phyloP scores from a whole-genome alignment of 305 asterid genomes.

The Caryopteris hybrid region DNA sequence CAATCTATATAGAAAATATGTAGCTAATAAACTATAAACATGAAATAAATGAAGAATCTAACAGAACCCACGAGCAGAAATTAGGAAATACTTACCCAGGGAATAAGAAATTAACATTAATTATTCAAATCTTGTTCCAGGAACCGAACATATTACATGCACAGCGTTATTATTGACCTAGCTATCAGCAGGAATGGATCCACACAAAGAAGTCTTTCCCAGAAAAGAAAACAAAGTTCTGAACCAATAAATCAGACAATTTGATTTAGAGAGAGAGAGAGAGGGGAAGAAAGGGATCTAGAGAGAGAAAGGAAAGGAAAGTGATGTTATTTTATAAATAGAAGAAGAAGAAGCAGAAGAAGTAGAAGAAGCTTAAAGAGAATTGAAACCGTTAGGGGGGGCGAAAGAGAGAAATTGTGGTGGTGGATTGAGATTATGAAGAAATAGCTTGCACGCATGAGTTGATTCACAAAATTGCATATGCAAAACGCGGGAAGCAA shows the following conservation, averaged over 20 bases:
- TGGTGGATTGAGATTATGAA: constrained; percentile 14
- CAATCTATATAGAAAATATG: not conserved
- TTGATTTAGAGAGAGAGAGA: not conserved
- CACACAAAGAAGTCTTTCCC: not conserved
- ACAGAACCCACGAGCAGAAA: no score
- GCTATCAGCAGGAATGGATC: not conserved
- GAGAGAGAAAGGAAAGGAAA: not conserved
- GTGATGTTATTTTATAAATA: not conserved
- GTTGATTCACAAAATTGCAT: not conserved
- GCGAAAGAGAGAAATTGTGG: constrained; percentile 13
- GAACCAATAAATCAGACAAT: no score
- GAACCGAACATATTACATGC: not conserved
- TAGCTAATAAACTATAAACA: not conserved
- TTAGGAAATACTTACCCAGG: not conserved
- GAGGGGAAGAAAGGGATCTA: not conserved
- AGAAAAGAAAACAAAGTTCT: not conserved
- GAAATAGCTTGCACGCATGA: constrained; percentile 41
- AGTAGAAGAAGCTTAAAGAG: constrained; percentile 25
- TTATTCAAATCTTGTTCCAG: constrained; percentile 11
- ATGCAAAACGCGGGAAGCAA: constrained; percentile 37
- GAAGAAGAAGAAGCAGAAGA: not conserved
- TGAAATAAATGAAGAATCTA: no score
- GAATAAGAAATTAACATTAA: not conserved
- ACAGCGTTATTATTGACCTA: no score
- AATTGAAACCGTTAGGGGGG: constrained; percentile 19